Evolutionary conservation across 345 rosid species (phyloP), one percentile per base, ranked within the genome.

Genomic region (Eucalyptus regnans): DNA sequence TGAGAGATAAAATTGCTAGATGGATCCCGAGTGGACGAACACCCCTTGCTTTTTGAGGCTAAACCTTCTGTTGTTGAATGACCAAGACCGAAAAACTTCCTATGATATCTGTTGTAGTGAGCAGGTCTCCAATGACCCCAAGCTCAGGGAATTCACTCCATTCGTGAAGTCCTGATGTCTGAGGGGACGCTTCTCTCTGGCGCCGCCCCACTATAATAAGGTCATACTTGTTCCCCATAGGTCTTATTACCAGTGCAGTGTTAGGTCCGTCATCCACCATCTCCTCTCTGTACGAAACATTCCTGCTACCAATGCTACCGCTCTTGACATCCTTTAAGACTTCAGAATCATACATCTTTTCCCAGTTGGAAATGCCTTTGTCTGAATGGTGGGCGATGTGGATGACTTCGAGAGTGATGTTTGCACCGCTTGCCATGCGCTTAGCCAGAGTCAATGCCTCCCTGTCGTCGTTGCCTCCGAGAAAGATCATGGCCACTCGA

Each of bases 391-490:
- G 48, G 48, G 76, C 49, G 86, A 41, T 17, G 33, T 29, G 50
- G 8, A 91, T 13, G 5, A 93, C 89, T 2, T 87, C 86, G 27
- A 92, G 83, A 14, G 49, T 86, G 49, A 90, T 79, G 5, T 76
- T 87, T 7, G 90, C n/a, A 60, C 90, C 86, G 64, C 76, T 56
- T 17, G 90, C 91, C 88, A 91, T 89, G 81, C 91, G 90, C 31
- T 48, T 84, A 4, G 91, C 92, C 9, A 91, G 84, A 9, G 91
- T 56, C 49, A 93, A 51, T 27, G 93, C 94, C 88, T 93, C 94
- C 44, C 92, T 50, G 89, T 93, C 94, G 31, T 93, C 93, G 4
- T 62, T 68, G 18, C 94, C 94, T 1, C 94, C 93, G 16, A 92
- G 33, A 87, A 92, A 93, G 12, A 91, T 64, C 91, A 90, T 58